These are phyloP conservation scores for Komagataella kurtzmanii DNA, from an alignment of 805 yeast species.

Conservation along the genomic window DNA sequence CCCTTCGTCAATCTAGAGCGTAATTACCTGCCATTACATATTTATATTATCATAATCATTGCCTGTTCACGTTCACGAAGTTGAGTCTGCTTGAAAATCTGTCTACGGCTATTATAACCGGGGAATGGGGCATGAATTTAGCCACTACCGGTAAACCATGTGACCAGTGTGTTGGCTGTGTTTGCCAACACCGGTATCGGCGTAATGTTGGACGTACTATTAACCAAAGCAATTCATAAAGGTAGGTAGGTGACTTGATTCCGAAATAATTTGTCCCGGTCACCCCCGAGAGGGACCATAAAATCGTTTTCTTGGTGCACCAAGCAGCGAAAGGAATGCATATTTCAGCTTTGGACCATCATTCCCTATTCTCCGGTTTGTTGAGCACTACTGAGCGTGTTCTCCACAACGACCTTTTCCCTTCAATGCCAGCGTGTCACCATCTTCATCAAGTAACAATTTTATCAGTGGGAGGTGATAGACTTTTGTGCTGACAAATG, in stretches of 20 bases:
- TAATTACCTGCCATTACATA: not conserved
- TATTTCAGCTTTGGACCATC: not conserved
- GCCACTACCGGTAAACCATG: not conserved
- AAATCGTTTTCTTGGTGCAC: not conserved
- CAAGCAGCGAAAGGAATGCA: not conserved
- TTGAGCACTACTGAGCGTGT: not conserved
- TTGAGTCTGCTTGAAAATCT: not conserved
- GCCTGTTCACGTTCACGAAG: not conserved
- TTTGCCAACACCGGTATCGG: not conserved
- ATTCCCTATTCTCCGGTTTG: not conserved
- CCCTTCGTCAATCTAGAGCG: not conserved
- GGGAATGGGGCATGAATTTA: not conserved
- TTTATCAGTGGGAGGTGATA: not conserved
- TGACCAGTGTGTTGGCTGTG: not conserved
- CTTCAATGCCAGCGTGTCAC: not conserved
- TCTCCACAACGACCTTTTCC: not conserved
- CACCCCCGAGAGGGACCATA: not conserved
- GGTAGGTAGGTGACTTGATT: not conserved
- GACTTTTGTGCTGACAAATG: not conserved
- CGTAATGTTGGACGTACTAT: not conserved
- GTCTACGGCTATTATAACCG: not conserved
- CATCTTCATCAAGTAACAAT: not conserved
- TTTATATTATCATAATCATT: not conserved
- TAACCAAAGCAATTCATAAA: not conserved
- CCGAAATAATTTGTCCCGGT: not conserved